Evolutionary conservation across 2,329 filamentous ascomycete species (phyloP), one percentile per base, ranked within the genome.

Genomic region (Cercospora sojina): DNA sequence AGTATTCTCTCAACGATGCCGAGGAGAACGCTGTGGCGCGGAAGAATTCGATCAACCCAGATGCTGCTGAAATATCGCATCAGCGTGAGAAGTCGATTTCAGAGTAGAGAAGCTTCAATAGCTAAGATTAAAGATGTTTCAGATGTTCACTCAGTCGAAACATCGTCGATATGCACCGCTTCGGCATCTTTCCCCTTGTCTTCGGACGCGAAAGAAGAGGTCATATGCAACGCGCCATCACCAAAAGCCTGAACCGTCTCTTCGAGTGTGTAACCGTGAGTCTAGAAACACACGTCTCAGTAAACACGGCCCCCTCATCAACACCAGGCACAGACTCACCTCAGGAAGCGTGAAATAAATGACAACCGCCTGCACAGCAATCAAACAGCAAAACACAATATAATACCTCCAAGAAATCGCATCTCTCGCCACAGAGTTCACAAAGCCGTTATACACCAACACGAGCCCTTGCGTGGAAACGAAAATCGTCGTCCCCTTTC

Each of bases 1-100:
- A 72, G 62, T 73, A 74, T 35, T 69, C 77, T 25, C 58, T 70
- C 32, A 64, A 58, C 10, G 66, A 68, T 7, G 38, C 60, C 2
- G 59, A 64, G 59, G 60, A 67, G 41, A 66, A 69, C 18, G 53
- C 53, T 31, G 53, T 18, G 53, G 53, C 53, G 12, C 29, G 53
- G 0, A 57, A 27, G 29, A 32, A n/a, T 4, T 32, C 53, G 27
- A 57, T 57, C 29, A 35, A 35, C 53, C 53, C 53, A 35, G 31
- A 57, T 57, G 53, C 53, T 10, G 16, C 53, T 8, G 27, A 57
- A 29, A 35, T 57, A 0, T 25, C 51, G n/a, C 51, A 29, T 12
- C 20, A 31, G 8, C 27, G 27, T 16, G 53, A 57, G 53, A 57
- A 57, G 53, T 32, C 53, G 53, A 57, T 57, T 35, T 18, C 53